phyloP scores from a whole-genome alignment of 179 eudicot genomes.

The Beta macrorhiza region DNA sequence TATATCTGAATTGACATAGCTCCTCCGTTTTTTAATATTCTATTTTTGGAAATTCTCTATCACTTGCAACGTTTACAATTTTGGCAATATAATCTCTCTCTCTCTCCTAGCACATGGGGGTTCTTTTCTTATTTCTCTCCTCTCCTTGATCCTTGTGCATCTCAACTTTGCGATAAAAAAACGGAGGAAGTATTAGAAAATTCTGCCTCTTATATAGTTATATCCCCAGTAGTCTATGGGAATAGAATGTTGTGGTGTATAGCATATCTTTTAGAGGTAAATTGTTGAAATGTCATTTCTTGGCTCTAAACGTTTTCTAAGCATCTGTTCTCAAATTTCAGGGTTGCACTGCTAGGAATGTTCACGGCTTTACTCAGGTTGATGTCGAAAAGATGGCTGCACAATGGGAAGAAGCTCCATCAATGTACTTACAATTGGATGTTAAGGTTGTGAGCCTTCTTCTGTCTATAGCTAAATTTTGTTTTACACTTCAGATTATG shows the following conservation, averaged over 20 bases:
- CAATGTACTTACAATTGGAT: slow-evolving; percentile 75
- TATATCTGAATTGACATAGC: no score
- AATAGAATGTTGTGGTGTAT: neutral
- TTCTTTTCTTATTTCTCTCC: no score
- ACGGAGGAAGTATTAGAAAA: neutral
- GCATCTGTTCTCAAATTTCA: slow-evolving; percentile 23
- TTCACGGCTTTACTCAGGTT: slow-evolving; percentile 72
- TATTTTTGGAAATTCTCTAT: no score
- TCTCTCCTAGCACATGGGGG: no score
- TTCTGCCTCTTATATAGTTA: neutral
- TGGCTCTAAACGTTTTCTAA: neutral
- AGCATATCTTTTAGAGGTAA: neutral
- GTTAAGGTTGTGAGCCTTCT: slow-evolving; percentile 54
- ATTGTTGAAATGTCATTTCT: neutral
- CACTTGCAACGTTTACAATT: no score
- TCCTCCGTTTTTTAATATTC: no score
- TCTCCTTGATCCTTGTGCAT: no score
- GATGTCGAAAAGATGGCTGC: slow-evolving; percentile 83
- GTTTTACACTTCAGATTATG: neutral
- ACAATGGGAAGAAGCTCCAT: slow-evolving; percentile 89
- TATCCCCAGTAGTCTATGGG: neutral
- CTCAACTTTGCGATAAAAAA: no score
- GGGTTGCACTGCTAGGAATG: slow-evolving; percentile 97
- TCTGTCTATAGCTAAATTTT: neutral
- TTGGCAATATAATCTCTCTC: no score